phyloP scores from a whole-genome alignment of 2,329 filamentous ascomycete genomes.

The Sarocladium oryzae region DNA sequence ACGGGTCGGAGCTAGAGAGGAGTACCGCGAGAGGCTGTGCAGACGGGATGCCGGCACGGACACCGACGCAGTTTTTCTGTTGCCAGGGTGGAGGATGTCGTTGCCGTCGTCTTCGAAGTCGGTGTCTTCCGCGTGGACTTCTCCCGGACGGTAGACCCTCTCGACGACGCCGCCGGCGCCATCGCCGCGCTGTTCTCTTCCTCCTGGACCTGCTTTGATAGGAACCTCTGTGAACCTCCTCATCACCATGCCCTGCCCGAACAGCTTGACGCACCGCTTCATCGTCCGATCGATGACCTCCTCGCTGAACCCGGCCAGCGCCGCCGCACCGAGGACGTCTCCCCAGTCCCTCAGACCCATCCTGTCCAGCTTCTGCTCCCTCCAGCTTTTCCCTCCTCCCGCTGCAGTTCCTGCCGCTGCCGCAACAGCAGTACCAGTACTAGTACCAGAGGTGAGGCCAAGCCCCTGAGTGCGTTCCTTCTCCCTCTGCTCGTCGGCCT shows the following conservation, averaged over 20 bases:
- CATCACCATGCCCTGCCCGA: slow-evolving; percentile 64
- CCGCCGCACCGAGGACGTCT: slow-evolving; percentile 73
- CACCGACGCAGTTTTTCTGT: not conserved
- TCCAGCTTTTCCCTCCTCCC: slow-evolving; percentile 13
- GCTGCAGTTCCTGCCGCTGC: slow-evolving; percentile 14
- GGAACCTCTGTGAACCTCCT: slow-evolving; percentile 27
- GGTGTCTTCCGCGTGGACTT: slow-evolving; percentile 14
- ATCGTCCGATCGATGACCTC: slow-evolving; percentile 62
- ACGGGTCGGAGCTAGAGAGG: slow-evolving; percentile 13
- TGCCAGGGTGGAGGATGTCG: too few species aligned
- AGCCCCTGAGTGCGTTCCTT: slow-evolving; percentile 12
- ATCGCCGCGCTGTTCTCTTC: not conserved
- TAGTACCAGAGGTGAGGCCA: too few species aligned
- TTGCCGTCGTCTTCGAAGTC: slow-evolving; percentile 18
- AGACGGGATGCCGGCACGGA: not conserved
- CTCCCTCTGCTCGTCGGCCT: slow-evolving; percentile 18
- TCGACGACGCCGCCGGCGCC: not conserved
- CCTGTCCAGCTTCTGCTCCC: slow-evolving; percentile 17
- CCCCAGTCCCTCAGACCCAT: slow-evolving; percentile 69
- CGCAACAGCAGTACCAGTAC: slow-evolving; percentile 11
- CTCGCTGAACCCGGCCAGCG: slow-evolving; percentile 63
- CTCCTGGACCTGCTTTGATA: not conserved
- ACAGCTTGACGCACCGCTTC: slow-evolving; percentile 68
- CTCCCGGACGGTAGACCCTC: not conserved
- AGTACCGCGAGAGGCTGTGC: slow-evolving; percentile 20